These are phyloP conservation scores for Teunomyces kruisii DNA, from an alignment of 805 yeast species.

Conservation along the genomic window DNA sequence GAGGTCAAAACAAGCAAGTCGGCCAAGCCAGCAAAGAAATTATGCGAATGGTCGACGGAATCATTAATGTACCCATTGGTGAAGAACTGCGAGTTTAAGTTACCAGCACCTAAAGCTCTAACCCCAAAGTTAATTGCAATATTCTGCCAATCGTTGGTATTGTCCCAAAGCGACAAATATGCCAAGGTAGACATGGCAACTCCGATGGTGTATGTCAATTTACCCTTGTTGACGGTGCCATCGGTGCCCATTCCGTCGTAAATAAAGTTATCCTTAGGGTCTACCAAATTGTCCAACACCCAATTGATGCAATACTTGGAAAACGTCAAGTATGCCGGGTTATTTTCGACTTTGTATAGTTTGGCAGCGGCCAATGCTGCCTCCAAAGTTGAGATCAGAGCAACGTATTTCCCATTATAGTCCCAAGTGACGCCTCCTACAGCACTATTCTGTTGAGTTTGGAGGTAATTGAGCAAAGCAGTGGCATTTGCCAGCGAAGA, in stretches of 20 bases:
- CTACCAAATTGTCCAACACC: conserved; percentile 16
- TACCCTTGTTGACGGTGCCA: conserved; percentile 22
- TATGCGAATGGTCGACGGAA: conserved; percentile 18
- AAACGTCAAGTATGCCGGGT: conserved; percentile 11
- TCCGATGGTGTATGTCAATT: conserved; percentile 27
- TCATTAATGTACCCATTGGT: conserved; percentile 23
- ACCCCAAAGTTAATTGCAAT: conserved; percentile 16
- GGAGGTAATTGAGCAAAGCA: conserved; percentile 13
- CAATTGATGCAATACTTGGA: conserved; percentile 18
- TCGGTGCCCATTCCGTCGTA: conserved; percentile 21
- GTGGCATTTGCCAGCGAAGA: conserved; percentile 14
- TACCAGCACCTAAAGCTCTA: conserved; percentile 9
- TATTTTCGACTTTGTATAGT: conserved; percentile 15
- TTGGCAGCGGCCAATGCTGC: conserved; percentile 27
- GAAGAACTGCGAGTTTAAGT: conserved; percentile 19
- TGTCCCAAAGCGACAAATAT: conserved; percentile 12
- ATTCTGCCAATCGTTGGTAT: conserved; percentile 16
- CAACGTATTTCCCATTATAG: conserved; percentile 19
- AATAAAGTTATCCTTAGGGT: conserved; percentile 21
- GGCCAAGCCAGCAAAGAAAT: conserved; percentile 22
- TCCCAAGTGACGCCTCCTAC: conserved; percentile 28
- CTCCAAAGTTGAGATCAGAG: conserved; percentile 29
- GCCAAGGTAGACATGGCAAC: conserved; percentile 22
- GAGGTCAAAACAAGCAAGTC: conserved; percentile 17
- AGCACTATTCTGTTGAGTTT: conserved; percentile 15